Evolutionary conservation across 345 rosid species (phyloP).

Genomic region (Alliaria petiolata): DNA sequence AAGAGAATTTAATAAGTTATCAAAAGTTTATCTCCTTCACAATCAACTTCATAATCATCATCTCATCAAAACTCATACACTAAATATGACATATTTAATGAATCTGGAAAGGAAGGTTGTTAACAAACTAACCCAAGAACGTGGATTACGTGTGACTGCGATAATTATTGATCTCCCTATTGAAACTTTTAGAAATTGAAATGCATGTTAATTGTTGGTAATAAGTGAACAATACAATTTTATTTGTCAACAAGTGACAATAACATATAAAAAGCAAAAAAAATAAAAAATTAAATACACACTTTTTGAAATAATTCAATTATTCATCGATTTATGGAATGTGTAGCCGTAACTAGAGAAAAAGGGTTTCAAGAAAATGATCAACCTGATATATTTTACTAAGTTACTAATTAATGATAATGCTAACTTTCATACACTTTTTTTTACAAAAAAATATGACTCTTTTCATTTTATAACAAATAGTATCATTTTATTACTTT

Average conservation of each 20-base stretch:
- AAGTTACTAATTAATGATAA: no score
- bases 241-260: neutral
- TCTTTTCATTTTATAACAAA: no score
- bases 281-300: no score
- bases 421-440: no score
- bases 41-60: constrained; percentile 24
- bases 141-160: constrained; percentile 8
- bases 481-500: no score
- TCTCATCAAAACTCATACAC: constrained; percentile 13
- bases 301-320: no score
- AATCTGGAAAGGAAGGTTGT: neutral
- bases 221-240: neutral
- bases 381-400: no score
- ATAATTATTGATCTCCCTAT: neutral
- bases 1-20: no score
- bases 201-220: neutral
- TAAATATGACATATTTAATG: neutral
- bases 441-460: no score
- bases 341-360: no score
- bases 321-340: no score
- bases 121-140: neutral
- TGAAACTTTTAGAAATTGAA: neutral
- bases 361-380: no score
- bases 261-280: neutral
- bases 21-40: constrained; percentile 6